These are phyloP conservation scores for Chrysosphaeria jannelii DNA, from an alignment of 2,329 filamentous ascomycete genomes.

Conservation along the genomic window DNA sequence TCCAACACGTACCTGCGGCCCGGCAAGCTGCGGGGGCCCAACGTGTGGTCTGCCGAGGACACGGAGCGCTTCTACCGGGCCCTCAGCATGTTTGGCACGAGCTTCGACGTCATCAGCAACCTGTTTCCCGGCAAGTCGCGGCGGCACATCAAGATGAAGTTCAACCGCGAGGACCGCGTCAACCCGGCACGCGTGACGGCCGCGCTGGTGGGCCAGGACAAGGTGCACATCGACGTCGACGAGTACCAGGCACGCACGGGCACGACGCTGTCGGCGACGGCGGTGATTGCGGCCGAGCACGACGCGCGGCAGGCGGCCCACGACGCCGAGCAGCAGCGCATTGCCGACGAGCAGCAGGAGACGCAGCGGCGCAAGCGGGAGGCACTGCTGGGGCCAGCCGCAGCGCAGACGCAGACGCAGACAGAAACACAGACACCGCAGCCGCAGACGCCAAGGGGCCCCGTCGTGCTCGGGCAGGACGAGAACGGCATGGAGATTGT, in stretches of 20 bases:
- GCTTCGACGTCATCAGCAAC: conserved; percentile 51
- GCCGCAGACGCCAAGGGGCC: neutral
- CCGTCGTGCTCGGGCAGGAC: neutral
- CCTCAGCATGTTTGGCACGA: conserved; percentile 48
- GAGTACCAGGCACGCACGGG: conserved; percentile 26
- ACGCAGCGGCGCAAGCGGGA: conserved; percentile 17
- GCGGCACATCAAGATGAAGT: conserved; percentile 53
- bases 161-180: conserved; percentile 45
- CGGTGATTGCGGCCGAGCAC: conserved; percentile 23
- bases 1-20: conserved; percentile 31
- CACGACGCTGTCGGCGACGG: conserved; percentile 21
- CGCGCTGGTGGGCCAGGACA: conserved; percentile 29
- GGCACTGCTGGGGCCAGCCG: conserved; percentile 13
- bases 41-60: conserved; percentile 38
- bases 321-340: conserved; percentile 14
- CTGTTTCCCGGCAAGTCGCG: conserved; percentile 46
- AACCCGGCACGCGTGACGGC: conserved; percentile 31
- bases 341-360: conserved; percentile 17
- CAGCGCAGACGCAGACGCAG: conserved; percentile 7
- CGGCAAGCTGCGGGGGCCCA: conserved; percentile 29
- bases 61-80: conserved; percentile 52
- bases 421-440: conserved; percentile 1
- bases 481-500: too few relatives aligned
- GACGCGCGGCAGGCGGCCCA: conserved; percentile 13
- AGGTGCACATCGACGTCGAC: conserved; percentile 24